Percentiles rank a stretch among this genome's conserved stretches.
Evolutionary conservation across 495 filamentous ascomycete genomes (phyloP).

Genomic region (Trichoderma erinaceum): DNA sequence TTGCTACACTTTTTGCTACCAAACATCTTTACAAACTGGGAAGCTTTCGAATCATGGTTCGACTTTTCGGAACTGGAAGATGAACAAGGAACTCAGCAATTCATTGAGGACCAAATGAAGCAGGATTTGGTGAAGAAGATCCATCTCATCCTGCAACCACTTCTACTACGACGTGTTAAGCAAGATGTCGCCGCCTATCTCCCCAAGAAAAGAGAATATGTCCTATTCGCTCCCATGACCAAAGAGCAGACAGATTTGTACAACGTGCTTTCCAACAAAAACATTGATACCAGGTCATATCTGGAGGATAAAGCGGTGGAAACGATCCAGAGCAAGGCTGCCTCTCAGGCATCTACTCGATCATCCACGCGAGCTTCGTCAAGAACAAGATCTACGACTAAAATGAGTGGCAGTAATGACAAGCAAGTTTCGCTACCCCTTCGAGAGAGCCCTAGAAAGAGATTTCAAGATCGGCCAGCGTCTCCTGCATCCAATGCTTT

Average conservation of each 20-base stretch:
- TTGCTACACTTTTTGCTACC: slow-evolving; percentile 90
- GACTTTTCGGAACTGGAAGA: slow-evolving; percentile 88
- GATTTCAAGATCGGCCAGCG: slow-evolving; percentile 17
- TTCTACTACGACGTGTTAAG: slow-evolving; percentile 83
- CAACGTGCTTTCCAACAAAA: slow-evolving; percentile 72
- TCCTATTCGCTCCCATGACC: slow-evolving; percentile 85
- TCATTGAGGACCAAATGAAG: slow-evolving; percentile 71
- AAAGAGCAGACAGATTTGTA: slow-evolving; percentile 86
- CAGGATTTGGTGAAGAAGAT: slow-evolving; percentile 80
- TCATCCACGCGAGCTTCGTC: slow-evolving; percentile 30
- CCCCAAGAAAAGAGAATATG: slow-evolving; percentile 95
- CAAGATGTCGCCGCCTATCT: slow-evolving; percentile 82
- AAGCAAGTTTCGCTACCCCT: slow-evolving; percentile 14
- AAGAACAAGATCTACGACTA: slow-evolving; percentile 29
- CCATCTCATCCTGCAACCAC: slow-evolving; percentile 86
- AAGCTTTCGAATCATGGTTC: slow-evolving; percentile 90
- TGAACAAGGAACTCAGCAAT: slow-evolving; percentile 58
- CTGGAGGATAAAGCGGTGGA: slow-evolving; percentile 82
- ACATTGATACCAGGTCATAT: slow-evolving; percentile 62
- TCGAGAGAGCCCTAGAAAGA: slow-evolving; percentile 19
- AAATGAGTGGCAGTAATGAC: slow-evolving; percentile 19
- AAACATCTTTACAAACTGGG: slow-evolving; percentile 81
- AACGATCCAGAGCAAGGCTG: slow-evolving; percentile 44
- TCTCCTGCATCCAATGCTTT: slow-evolving; percentile 37
- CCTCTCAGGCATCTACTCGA: slow-evolving; percentile 22